Evolutionary conservation across 306 rosid species (phyloP), one percentile per base, ranked within the genome.

Genomic region (Quercus engelmannii): DNA sequence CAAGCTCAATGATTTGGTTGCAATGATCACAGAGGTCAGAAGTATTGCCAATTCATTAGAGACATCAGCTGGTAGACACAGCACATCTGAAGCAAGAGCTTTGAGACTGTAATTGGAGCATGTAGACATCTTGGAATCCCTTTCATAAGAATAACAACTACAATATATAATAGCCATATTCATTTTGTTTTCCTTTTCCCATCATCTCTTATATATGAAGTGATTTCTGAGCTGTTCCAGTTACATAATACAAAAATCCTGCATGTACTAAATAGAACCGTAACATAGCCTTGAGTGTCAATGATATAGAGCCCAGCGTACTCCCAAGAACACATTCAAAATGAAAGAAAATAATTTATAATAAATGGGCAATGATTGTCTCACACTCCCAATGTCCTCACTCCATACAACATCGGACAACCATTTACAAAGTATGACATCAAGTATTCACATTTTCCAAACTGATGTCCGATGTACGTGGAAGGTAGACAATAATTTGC

Each of bases 21-120:
- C 97, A 15, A 94, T 92, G 99, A 91, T 94, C 52, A 95, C 97
- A 23, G 97, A 87, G 73, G 97, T 94, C 38, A 86, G 94, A 74
- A 90, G 92, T 82, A 91, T 94, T 70, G 89, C 97, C 26, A 76
- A 84, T 80, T 91, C 98, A 18, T 78, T 94, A 76, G 75, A 78
- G 74, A 79, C 88, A 43, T 58, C 90, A 8, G 71, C 82, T 52
- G 86, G 52, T 54, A 86, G 38, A 41, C 23, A 11, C 20, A 35
- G 77, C 30, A 49, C 87, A 55, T 74, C 55, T 26, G 84, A 84
- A 78, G 87, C 76, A 58, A 86, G 85, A 73, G 67, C 75, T 79
- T 80, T 71, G 46, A 86, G 82, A 67, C 72, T 79, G 86, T 76
- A 65, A 83, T 55, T 41, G 35, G 46, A 41, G 46, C 46, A 41